Conservation (phyloP, 2,329 filamentous ascomycete species). For the Exserohilum rostratum region DNA sequence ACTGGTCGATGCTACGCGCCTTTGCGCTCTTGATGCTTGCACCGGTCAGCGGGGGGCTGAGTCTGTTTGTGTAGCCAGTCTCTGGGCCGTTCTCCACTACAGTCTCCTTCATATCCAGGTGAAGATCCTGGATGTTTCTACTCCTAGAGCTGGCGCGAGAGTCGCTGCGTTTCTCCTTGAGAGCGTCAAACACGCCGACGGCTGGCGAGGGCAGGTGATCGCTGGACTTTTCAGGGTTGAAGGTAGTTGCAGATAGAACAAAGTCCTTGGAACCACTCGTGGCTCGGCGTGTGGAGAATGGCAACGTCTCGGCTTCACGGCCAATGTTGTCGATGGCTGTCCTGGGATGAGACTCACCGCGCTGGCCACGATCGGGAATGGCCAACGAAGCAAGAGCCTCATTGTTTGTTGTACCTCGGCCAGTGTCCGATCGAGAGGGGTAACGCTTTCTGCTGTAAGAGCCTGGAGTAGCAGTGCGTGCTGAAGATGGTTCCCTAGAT, state of each 20-base stretch:
- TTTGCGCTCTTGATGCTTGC: constrained; percentile 64
- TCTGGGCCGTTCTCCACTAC: constrained; percentile 42
- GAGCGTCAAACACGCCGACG: constrained; percentile 65
- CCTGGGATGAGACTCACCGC: constrained; percentile 36
- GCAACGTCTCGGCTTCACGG: constrained; percentile 50
- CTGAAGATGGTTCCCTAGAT: constrained; percentile 54
- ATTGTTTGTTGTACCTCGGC: constrained; percentile 40
- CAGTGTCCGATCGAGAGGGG: constrained; percentile 54
- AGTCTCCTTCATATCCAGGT: constrained; percentile 53
- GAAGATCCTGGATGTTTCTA: constrained; percentile 76
- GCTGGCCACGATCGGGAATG: constrained; percentile 45
- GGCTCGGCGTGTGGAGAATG: constrained; percentile 42
- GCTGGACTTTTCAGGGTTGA: constrained; percentile 36
- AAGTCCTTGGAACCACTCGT: constrained; percentile 65
- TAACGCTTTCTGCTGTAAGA: constrained; percentile 71
- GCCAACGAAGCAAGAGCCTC: constrained; percentile 42
- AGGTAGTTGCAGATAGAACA: constrained; percentile 47
- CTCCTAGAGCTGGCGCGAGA: constrained; percentile 75
- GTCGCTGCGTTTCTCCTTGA: constrained; percentile 67
- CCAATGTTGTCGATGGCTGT: constrained; percentile 49
- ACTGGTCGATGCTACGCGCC: constrained; percentile 75
- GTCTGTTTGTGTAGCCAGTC: constrained; percentile 56
- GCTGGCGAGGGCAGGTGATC: constrained; percentile 68
- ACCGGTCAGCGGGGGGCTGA: constrained; percentile 54
- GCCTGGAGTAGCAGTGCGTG: constrained; percentile 62